Base-by-base conservation (phyloP, 305 asterid genomes). In the Rubia balearica region DNA sequence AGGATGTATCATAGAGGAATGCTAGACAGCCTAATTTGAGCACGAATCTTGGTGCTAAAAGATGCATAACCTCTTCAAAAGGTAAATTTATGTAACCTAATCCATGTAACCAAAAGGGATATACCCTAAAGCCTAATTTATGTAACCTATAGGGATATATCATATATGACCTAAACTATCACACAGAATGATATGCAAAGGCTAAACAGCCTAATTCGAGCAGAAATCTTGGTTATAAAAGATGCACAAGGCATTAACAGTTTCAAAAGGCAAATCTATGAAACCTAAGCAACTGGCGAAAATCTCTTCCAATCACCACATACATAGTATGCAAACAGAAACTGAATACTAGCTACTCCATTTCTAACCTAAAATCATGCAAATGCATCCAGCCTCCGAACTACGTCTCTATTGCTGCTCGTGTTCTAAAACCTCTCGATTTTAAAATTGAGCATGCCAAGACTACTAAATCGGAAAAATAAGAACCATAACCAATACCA, bases 311-410 rank as follows among this genome's bases (percentile, higher is more conserved):
- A 24, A 71, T 71, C 49, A 61, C 40, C 45, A 30, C 27, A 45
- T 22, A 71, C 13, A 17, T 2, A 43, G 16, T 42, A 71, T 1
- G 40, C 19, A 51, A 17, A 9, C 61, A 61, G 9, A n/a, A 30
- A 48, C 16, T 7, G 67, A 17, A 40, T 21, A 51, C 4, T 5
- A 51, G n/a, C 22, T 6, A 17, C n/a, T 36, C 7, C 10, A 72
- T 36, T 38, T 64, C 40, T 63, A 72, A 46, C 36, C 12, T n/a
- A 36, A 71, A 38, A 63, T n/a, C 38, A 33, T 63, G 61, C 33
- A 27, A 60, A 42, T 9, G 14, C 41, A 60, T 24, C 13, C 16
- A 30, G 51, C 10, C 30, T 49, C n/a, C 2, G 1, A 33, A 11
- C 8, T 27, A 12, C 42, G 7, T 43, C 42, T 17, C 40, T 36